Conservation (phyloP, 108 stramenopile genomes). For the Schizochytrium sp. region DNA sequence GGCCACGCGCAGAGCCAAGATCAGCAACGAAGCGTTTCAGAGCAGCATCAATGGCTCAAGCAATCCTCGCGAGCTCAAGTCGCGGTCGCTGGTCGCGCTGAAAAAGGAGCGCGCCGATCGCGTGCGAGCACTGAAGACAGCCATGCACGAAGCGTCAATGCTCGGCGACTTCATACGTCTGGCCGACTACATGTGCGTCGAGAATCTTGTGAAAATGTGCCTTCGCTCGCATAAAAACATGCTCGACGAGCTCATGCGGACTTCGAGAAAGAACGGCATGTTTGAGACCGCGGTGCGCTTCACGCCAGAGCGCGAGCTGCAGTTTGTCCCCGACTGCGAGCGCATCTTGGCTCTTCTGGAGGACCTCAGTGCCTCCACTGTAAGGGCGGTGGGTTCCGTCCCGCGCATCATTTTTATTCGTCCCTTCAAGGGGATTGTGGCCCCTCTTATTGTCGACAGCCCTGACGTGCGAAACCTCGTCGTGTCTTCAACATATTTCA, state of each 20-base stretch:
- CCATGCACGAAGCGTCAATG: conserved; percentile 31
- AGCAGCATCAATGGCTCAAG: neutral
- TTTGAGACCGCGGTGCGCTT: conserved; percentile 37
- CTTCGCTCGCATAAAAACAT: conserved; percentile 19
- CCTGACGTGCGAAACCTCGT: neutral
- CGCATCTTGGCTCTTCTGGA: conserved; percentile 43
- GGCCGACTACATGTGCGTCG: conserved; percentile 50
- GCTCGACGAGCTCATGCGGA: neutral
- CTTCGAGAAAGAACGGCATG: conserved; percentile 30
- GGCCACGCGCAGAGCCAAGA: conserved; percentile 24
- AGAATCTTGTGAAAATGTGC: conserved; percentile 35
- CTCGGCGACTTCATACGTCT: conserved; percentile 51
- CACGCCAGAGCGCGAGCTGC: neutral
- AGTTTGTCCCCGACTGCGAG: conserved; percentile 39
- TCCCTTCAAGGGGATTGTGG: conserved; percentile 37
- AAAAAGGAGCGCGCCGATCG: conserved; percentile 43
- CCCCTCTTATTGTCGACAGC: conserved; percentile 6
- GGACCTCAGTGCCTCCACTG: conserved; percentile 31
- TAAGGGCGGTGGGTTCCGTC: conserved; percentile 40
- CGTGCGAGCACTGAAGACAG: conserved; percentile 18
- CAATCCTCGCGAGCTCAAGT: conserved; percentile 29
- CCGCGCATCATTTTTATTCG: conserved; percentile 40
- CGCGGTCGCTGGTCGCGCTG: conserved; percentile 39
- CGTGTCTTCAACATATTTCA: neutral
- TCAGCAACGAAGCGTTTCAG: conserved; percentile 18